Conservation (phyloP, 495 filamentous ascomycete species). For the Hypoxylon fuscum region DNA sequence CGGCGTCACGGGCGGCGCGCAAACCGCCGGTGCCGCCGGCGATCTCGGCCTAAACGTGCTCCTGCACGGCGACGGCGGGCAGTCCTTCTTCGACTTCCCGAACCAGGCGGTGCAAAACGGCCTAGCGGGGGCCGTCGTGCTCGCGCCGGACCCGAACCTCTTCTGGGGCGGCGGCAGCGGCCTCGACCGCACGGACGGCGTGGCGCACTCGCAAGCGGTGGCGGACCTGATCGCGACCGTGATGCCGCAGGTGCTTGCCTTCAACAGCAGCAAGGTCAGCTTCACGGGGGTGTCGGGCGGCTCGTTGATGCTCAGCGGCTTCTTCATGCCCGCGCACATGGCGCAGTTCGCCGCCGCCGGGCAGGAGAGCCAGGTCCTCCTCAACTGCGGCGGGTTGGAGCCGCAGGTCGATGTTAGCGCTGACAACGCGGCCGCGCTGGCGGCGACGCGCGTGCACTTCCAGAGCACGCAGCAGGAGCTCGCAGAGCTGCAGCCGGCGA, state of each 20-base stretch:
- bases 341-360: slow-evolving; percentile 48
- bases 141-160: slow-evolving; percentile 59
- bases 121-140: slow-evolving; percentile 57
- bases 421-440: slow-evolving; percentile 44
- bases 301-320: slow-evolving; percentile 54
- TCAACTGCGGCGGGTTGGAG: slow-evolving; percentile 58
- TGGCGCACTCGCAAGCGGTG: slow-evolving; percentile 58
- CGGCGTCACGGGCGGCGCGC: slow-evolving; percentile 50
- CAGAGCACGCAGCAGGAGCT: slow-evolving; percentile 60
- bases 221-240: slow-evolving; percentile 51
- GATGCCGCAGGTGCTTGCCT: slow-evolving; percentile 55
- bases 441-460: slow-evolving; percentile 55
- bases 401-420: slow-evolving; percentile 55
- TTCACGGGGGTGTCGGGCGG: slow-evolving; percentile 61
- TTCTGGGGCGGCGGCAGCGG: slow-evolving; percentile 62
- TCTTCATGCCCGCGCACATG: slow-evolving; percentile 60
- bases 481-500: slow-evolving; percentile 51
- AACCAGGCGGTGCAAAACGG: slow-evolving; percentile 58
- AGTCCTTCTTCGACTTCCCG: slow-evolving; percentile 65
- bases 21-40: slow-evolving; percentile 43
- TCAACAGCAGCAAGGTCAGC: slow-evolving; percentile 52
- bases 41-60: slow-evolving; percentile 57
- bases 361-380: slow-evolving; percentile 49
- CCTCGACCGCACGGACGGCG: slow-evolving; percentile 58
- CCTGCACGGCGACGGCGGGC: slow-evolving; percentile 63